Percentiles rank a stretch among this genome's conserved stretches.
Evolutionary conservation across 208 protist genomes (phyloP).

Genomic region (Leishmania gerbilli): DNA sequence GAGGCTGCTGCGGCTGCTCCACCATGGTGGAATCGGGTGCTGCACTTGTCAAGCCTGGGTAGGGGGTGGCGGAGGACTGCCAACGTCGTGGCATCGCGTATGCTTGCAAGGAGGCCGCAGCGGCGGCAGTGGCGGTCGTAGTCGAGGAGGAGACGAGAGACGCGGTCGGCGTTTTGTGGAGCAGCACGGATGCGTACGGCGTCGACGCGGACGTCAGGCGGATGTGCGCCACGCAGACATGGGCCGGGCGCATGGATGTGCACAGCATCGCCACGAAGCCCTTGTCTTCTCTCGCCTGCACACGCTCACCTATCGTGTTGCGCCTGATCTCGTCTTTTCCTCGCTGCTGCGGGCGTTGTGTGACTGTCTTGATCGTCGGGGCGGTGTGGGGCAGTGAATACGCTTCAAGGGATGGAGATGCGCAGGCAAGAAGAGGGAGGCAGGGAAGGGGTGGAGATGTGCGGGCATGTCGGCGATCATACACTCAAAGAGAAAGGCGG

Average conservation of each 20-base stretch:
- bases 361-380: background rate
- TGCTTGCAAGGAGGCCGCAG: background rate
- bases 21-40: background rate
- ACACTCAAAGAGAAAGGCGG: no score
- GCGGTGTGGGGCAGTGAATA: background rate
- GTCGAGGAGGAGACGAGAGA: background rate
- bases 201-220: background rate
- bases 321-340: background rate
- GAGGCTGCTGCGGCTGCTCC: slow-evolving; percentile 6
- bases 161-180: background rate
- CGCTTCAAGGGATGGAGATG: background rate
- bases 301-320: background rate
- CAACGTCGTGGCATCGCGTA: slow-evolving; percentile 11
- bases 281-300: background rate
- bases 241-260: slow-evolving; percentile 2
- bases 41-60: background rate
- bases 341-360: background rate
- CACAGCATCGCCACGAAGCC: background rate
- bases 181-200: background rate
- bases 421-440: background rate
- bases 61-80: slow-evolving; percentile 15
- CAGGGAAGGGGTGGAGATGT: background rate
- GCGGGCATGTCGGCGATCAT: no score
- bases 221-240: background rate
- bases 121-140: background rate